Evolutionary conservation across 345 rosid species (phyloP).

Genomic region (Eucalyptus regnans): DNA sequence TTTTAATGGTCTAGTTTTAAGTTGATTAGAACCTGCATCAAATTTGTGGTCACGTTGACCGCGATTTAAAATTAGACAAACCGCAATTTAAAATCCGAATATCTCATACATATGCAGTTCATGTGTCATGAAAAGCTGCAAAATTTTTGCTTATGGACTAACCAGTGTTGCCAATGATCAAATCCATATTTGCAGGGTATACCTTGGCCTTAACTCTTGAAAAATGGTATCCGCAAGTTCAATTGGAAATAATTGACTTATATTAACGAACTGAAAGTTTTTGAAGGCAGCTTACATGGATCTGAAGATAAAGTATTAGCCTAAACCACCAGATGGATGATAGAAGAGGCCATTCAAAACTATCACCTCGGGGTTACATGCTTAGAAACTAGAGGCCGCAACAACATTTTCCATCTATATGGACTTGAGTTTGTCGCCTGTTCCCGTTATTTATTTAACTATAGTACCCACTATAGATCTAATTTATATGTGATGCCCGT

Average conservation of each 20-base stretch:
- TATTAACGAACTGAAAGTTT: neutral
- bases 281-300: neutral
- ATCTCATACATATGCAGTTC: neutral
- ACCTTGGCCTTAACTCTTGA: neutral
- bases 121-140: neutral
- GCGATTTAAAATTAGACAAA: neutral
- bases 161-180: neutral
- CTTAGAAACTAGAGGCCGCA: neutral
- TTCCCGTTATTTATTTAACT: neutral
- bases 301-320: neutral
- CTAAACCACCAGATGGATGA: neutral
- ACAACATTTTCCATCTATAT: neutral
- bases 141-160: neutral
- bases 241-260: neutral
- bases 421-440: neutral
- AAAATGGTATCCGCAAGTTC: neutral
- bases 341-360: neutral
- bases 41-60: neutral
- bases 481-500: neutral
- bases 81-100: neutral
- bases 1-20: neutral
- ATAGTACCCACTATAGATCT: neutral
- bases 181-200: neutral
- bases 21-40: neutral
- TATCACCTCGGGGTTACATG: neutral